Base-by-base conservation (phyloP, 768 basidiomycete genomes). In the Termitomyces sp. region DNA sequence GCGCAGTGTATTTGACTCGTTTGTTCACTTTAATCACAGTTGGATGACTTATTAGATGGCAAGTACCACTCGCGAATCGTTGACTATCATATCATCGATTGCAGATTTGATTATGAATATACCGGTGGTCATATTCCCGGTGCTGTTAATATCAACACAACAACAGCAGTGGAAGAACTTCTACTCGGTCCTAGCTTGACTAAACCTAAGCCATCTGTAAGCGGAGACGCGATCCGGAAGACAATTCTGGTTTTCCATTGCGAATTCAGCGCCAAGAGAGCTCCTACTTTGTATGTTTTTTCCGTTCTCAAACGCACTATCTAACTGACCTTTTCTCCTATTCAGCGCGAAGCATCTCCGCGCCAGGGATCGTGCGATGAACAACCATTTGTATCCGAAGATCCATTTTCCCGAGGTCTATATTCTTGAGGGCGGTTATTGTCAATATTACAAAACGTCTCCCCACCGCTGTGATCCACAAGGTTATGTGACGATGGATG, bases 401-500 rank as follows among this genome's bases (percentile, higher is more conserved):
- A 86, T 98, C 42, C 89, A 91, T 71, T 99, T 92, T 67, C 97
- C 97, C 0, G 97, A 99, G 72, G 83, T 98, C 17, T 99, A 98
- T 74, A 83, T 99, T 63, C 83, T 99, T 8, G 92, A 97, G 73
- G 97, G 97, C 38, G 97, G 97, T 12, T 99, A 98, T 71, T 92
- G 86, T 63, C 81, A 84, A 43, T 98, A 94, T 75, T 97, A 80
- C 75, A 83, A 85, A 63, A 72, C 76, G 23, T 87, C 82, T 51
- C 74, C 83, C 2, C 67, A 72, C 31, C 87, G 86, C 45, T 98
- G 96, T 74, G 76, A 88, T 47, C 95, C 93, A 0, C 75, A 73
- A 17, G 87, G 80, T 1, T 99, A 99, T 66, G 86, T 96, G 42
- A 84, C 81, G 7, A 99, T 99, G 97, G 94, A 98, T 66, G 94